Percentiles rank a stretch among this genome's conserved stretches.
These are phyloP conservation scores for Trichoderma semiorbis DNA, from an alignment of 2,329 filamentous ascomycete genomes.

Conservation along the genomic window DNA sequence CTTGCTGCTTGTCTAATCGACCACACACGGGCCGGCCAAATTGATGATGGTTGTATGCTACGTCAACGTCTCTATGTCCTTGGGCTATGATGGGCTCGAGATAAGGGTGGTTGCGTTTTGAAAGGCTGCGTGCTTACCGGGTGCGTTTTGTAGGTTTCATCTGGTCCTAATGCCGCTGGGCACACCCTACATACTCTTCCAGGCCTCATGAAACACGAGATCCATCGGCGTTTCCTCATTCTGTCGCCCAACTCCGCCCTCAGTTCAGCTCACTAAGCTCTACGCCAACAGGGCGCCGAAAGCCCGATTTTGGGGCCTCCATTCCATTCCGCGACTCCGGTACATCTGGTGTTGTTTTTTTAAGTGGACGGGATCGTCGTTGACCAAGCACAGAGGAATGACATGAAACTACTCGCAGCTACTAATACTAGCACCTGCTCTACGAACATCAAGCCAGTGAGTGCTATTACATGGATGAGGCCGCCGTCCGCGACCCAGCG, in stretches of 20 bases:
- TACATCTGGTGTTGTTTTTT: neutral
- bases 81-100: neutral
- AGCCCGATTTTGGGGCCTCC: neutral
- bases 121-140: constrained; percentile 3
- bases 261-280: constrained; percentile 1
- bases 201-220: neutral
- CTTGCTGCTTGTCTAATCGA: neutral
- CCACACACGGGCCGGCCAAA: neutral
- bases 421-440: neutral
- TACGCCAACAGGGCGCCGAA: neutral
- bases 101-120: neutral
- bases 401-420: neutral
- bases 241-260: neutral
- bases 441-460: neutral
- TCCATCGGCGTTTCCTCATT: neutral
- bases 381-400: neutral
- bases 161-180: neutral
- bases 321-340: constrained; percentile 5
- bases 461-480: neutral
- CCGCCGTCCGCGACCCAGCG: neutral
- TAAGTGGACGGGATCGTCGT: neutral
- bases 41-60: neutral
- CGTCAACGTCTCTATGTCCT: neutral
- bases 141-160: neutral
- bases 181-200: neutral